Conservation (phyloP, 2,329 filamentous ascomycete genomes). For the Sclerotinia subarctica region DNA sequence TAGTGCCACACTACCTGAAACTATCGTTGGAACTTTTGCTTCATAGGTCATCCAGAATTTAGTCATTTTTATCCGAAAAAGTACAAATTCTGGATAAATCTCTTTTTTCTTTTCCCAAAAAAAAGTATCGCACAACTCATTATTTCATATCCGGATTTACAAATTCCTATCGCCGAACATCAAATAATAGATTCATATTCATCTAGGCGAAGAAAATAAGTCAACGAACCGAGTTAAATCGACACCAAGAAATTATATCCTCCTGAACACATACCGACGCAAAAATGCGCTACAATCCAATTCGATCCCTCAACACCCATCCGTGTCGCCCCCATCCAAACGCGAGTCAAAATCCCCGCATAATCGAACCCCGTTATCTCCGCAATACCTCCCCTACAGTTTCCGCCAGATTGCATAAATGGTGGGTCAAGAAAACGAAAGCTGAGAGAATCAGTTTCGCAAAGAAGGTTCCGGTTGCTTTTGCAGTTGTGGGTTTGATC, state of each 20-base stretch:
- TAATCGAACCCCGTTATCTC: not conserved
- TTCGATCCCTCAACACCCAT: not conserved
- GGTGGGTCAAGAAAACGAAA: not conserved
- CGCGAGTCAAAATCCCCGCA: not conserved
- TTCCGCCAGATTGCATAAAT: not conserved
- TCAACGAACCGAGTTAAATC: not conserved
- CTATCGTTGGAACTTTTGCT: not conserved
- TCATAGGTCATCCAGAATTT: not conserved
- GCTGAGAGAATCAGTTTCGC: constrained; percentile 52
- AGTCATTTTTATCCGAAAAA: not conserved
- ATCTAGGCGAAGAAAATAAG: not conserved
- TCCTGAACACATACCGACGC: not conserved
- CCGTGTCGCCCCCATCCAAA: not conserved
- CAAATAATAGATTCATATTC: not conserved
- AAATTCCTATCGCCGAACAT: not conserved
- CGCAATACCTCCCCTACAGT: not conserved
- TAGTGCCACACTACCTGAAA: not conserved
- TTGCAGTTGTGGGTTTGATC: constrained; percentile 81
- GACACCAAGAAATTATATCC: too few species aligned
- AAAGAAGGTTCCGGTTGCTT: constrained; percentile 92
- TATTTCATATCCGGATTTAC: not conserved
- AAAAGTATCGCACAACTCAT: not conserved
- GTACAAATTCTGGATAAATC: too few species aligned
- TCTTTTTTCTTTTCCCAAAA: not conserved
- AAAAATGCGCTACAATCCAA: not conserved